Evolutionary conservation across 202 grass and related monocot species (phyloP).

Genomic region (Setaria viridis): DNA sequence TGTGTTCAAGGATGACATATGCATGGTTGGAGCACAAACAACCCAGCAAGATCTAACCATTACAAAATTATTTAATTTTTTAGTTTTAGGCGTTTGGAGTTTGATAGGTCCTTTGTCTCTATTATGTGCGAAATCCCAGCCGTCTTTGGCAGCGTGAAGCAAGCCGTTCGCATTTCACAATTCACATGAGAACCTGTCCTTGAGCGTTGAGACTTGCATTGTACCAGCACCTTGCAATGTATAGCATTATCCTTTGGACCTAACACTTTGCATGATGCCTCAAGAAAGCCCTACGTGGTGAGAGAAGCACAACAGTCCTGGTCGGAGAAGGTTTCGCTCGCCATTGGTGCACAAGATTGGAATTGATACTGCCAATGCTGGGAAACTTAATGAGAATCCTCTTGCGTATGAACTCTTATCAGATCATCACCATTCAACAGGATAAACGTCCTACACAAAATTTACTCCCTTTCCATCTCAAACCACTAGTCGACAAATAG

Average conservation of each 20-base stretch:
- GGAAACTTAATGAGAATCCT: not conserved
- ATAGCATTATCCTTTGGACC: conserved; percentile 2
- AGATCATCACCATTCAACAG: not conserved
- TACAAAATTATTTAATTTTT: not conserved
- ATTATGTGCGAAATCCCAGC: not conserved
- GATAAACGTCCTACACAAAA: not conserved
- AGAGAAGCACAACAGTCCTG: not conserved
- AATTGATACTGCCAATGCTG: not conserved
- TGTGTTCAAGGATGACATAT: no score
- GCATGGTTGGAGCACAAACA: no score
- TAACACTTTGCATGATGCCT: conserved; percentile 27
- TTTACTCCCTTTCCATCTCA: not conserved
- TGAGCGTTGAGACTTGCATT: not conserved
- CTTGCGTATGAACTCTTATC: conserved; percentile 34
- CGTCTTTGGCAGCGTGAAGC: not conserved
- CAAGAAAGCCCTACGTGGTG: conserved; percentile 25
- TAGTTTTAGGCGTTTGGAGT: not conserved
- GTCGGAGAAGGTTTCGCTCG: not conserved
- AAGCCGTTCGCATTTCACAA: not conserved
- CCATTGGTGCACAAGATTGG: conserved; percentile 25
- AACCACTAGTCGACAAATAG: conserved; percentile 16
- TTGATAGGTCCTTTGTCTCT: not conserved
- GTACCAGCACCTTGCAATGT: not conserved
- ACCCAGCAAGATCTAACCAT: no score
- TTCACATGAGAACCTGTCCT: not conserved